These are phyloP conservation scores for Wickerhamiella nectarea DNA, from an alignment of 805 yeast genomes.

Conservation along the genomic window DNA sequence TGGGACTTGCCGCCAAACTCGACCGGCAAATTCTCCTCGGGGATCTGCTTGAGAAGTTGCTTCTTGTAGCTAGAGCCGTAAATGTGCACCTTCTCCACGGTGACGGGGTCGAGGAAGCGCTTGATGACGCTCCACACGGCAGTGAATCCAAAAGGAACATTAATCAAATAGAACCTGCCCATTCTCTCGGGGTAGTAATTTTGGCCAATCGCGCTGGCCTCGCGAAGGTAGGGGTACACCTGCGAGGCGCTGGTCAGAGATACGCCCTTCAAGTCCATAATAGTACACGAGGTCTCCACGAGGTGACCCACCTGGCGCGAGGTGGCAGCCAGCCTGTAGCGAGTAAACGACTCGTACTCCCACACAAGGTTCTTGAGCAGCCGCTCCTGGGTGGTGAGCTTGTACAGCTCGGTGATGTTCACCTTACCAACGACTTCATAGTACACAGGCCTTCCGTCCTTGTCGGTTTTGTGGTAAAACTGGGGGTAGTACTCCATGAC, in stretches of 20 bases:
- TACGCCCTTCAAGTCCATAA: constrained; percentile 88
- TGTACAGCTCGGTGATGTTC: constrained; percentile 79
- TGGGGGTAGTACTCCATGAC: constrained; percentile 90
- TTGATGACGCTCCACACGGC: constrained; percentile 85
- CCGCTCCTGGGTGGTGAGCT: constrained; percentile 87
- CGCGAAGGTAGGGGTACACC: constrained; percentile 77
- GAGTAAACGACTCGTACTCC: constrained; percentile 90
- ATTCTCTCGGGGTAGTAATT: constrained; percentile 97
- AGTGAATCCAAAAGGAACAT: constrained; percentile 95
- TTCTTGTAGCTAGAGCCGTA: constrained; percentile 64
- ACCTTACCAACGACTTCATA: constrained; percentile 88
- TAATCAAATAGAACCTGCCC: constrained; percentile 93
- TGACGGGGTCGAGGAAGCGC: constrained; percentile 93
- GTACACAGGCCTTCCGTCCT: constrained; percentile 93
- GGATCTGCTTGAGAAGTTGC: constrained; percentile 82
- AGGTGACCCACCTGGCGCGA: constrained; percentile 66
- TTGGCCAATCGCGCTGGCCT: constrained; percentile 90
- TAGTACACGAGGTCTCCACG: constrained; percentile 92
- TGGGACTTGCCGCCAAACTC: constrained; percentile 80
- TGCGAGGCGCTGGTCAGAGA: constrained; percentile 71
- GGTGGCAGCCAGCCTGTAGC: constrained; percentile 82
- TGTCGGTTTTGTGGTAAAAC: constrained; percentile 93
- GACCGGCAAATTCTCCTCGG: constrained; percentile 78
- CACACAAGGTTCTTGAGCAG: constrained; percentile 92
- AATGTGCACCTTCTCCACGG: constrained; percentile 87